A percentile compares a stretch with the other conserved stretches of the same genome.
These are phyloP conservation scores for Cornus suecica DNA, from an alignment of 148 eudicot genomes.

Conservation along the genomic window DNA sequence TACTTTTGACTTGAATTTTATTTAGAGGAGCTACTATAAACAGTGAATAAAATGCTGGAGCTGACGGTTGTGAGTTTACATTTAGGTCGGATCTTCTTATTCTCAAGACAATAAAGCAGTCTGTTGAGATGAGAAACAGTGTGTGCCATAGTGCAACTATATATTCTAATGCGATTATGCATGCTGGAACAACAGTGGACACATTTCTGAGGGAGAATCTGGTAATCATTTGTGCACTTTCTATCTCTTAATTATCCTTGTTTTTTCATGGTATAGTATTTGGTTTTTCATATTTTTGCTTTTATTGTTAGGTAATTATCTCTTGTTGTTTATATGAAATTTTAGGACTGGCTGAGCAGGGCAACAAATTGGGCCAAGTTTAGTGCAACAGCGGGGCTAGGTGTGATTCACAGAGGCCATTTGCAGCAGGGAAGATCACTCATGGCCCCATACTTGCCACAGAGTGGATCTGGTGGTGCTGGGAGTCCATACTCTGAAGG, in stretches of 20 bases:
- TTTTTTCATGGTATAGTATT: not conserved
- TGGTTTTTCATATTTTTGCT: not conserved
- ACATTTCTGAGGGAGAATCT: slow-evolving; percentile 95
- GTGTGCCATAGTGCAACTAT: slow-evolving; percentile 99
- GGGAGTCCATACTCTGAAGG: slow-evolving; percentile 99
- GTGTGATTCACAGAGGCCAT: slow-evolving; percentile 94
- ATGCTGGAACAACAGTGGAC: slow-evolving; percentile 98
- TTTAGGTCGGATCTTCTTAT: slow-evolving; percentile 94
- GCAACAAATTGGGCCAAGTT: slow-evolving; percentile 99
- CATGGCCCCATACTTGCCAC: slow-evolving; percentile 99
- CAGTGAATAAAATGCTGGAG: not conserved
- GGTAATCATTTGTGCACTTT: slow-evolving; percentile 31
- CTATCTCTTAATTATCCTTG: not conserved
- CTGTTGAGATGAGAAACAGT: slow-evolving; percentile 98
- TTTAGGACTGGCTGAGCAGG: slow-evolving; percentile 96
- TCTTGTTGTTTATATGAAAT: slow-evolving; percentile 2
- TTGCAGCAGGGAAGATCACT: slow-evolving; percentile 93
- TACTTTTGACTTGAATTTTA: not conserved
- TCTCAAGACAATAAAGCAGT: slow-evolving; percentile 93
- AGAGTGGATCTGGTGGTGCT: slow-evolving; percentile 88
- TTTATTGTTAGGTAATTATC: too few species aligned
- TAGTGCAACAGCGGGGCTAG: slow-evolving; percentile 97
- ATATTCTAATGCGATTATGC: slow-evolving; percentile 97
- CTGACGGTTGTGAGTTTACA: slow-evolving; percentile 3
- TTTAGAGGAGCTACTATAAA: not conserved